Conservation (phyloP, 805 yeast species). For the Monosporozyma unispora region DNA sequence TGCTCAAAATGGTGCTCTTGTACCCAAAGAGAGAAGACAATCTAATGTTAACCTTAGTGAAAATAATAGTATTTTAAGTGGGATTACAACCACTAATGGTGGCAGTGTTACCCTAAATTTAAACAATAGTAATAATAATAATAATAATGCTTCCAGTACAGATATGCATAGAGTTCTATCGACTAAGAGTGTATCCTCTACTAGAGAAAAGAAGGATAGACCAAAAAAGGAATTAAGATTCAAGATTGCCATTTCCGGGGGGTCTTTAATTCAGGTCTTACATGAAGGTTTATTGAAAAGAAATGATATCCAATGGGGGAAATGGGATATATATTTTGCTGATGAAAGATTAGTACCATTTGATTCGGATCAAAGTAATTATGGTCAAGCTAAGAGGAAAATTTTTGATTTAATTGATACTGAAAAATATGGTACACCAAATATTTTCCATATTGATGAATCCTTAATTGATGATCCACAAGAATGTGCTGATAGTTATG, state of each 20-base stretch:
- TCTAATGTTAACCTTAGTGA: constrained; percentile 14
- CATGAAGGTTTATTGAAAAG: constrained; percentile 77
- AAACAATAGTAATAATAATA: background rate
- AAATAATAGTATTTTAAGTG: background rate
- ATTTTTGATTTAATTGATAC: constrained; percentile 52
- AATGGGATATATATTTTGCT: constrained; percentile 94
- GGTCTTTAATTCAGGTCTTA: constrained; percentile 78
- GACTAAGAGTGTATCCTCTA: constrained; percentile 14
- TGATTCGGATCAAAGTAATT: constrained; percentile 72
- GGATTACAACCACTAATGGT: background rate
- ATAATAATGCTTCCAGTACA: constrained; percentile 4
- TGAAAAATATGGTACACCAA: constrained; percentile 42
- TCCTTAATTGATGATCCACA: constrained; percentile 66
- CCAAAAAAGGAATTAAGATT: constrained; percentile 62
- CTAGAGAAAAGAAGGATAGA: constrained; percentile 32
- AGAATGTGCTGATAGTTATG: constrained; percentile 91
- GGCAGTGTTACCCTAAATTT: background rate
- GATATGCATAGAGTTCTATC: constrained; percentile 17
- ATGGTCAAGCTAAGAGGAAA: constrained; percentile 78
- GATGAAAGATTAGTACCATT: constrained; percentile 93
- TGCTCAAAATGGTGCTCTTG: constrained; percentile 59
- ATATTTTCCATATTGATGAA: constrained; percentile 77
- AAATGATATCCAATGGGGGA: constrained; percentile 75
- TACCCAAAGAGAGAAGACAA: constrained; percentile 15
- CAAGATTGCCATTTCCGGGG: constrained; percentile 88